phyloP scores from a whole-genome alignment of 1,284 basidiomycete species.

The Salmacisia buchloeana region DNA sequence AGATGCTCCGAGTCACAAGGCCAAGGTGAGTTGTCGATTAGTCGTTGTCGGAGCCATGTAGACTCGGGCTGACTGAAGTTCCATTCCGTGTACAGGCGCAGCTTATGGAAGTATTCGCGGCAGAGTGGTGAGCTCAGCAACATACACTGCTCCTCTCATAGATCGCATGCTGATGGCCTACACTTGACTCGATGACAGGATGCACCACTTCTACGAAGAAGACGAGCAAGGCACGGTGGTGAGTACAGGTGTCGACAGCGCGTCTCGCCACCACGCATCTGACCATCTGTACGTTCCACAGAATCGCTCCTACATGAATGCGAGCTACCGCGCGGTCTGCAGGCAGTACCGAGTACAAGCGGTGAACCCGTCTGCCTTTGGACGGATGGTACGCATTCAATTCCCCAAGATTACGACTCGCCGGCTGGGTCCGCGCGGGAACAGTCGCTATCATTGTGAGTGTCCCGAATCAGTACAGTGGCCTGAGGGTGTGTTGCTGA shows the following conservation, averaged over 20 bases:
- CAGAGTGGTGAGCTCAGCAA: not conserved
- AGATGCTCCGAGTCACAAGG: not conserved
- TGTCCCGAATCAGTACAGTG: not conserved
- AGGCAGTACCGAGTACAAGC: not conserved
- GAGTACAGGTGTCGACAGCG: not conserved
- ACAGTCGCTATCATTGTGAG: slow-evolving; percentile 9
- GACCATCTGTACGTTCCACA: not conserved
- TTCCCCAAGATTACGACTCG: not conserved
- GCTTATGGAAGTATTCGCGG: not conserved
- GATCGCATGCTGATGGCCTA: too few relatives aligned
- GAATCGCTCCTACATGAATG: slow-evolving; percentile 4
- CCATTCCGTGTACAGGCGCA: not conserved
- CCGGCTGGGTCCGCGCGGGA: not conserved
- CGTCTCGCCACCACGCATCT: too few relatives aligned
- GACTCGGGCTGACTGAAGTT: not conserved
- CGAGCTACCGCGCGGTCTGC: not conserved
- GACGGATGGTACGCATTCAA: not conserved
- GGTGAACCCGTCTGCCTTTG: not conserved
- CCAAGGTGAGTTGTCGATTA: not conserved
- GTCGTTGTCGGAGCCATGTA: not conserved
- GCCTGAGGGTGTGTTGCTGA: not conserved
- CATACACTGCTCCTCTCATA: not conserved
- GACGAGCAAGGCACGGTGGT: slow-evolving; percentile 1
- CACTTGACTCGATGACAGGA: too few relatives aligned
- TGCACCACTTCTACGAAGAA: not conserved